phyloP scores from a whole-genome alignment of 1,284 basidiomycete species.

The Trichosporon sp. region DNA sequence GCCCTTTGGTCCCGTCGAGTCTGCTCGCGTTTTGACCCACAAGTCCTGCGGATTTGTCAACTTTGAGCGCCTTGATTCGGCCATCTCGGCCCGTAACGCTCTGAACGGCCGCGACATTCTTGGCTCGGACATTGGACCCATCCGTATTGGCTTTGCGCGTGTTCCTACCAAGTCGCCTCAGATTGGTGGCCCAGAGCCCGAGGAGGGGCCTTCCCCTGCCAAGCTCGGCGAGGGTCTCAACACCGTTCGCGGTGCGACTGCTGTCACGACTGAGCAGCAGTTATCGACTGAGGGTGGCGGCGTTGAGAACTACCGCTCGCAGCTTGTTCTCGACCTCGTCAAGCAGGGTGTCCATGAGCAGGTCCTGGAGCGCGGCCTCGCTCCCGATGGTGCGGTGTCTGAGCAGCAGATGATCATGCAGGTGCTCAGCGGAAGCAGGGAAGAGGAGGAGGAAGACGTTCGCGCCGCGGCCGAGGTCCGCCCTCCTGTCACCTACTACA shows the following conservation, averaged over 20 bases:
- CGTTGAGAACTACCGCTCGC: conserved; percentile 91
- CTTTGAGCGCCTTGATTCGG: conserved; percentile 95
- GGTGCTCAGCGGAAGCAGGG: conserved; percentile 76
- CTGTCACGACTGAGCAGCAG: conserved; percentile 86
- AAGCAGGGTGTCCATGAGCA: conserved; percentile 74
- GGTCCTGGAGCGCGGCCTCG: conserved; percentile 54
- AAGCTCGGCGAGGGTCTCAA: conserved; percentile 70
- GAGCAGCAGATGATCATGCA: conserved; percentile 96
- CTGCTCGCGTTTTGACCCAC: conserved; percentile 89
- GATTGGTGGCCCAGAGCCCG: conserved; percentile 44
- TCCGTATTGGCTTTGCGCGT: conserved; percentile 94
- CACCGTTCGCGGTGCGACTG: conserved; percentile 71
- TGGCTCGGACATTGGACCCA: conserved; percentile 91
- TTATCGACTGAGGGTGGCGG: conserved; percentile 72
- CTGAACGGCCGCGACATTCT: conserved; percentile 93
- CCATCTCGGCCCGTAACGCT: conserved; percentile 89
- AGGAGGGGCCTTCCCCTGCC: conserved; percentile 49
- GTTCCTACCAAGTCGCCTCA: conserved; percentile 74
- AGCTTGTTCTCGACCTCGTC: conserved; percentile 85
- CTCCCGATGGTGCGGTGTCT: conserved; percentile 65
- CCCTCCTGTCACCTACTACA: conserved; percentile 71
- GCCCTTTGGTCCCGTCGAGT: conserved; percentile 96
- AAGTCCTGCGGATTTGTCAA: conserved; percentile 76
- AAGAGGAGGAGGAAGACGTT: conserved; percentile 78
- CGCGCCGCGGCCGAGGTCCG: conserved; percentile 66